phyloP scores from a whole-genome alignment of 768 basidiomycete genomes.

The Thelephora aurantiotincta region DNA sequence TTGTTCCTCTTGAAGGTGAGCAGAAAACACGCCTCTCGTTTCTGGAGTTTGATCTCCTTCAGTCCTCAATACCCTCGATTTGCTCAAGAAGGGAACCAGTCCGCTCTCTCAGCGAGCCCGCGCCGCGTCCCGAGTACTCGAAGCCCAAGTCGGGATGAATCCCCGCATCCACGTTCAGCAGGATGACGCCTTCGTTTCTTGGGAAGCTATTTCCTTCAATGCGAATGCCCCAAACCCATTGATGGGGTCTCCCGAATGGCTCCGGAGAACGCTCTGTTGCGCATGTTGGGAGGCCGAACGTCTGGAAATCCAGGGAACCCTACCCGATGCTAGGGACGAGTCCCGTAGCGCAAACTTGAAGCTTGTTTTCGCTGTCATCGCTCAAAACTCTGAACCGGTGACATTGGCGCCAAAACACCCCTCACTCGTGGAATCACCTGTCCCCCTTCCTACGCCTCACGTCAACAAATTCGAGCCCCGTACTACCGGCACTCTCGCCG shows the following conservation, averaged over 20 bases:
- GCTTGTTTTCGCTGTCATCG: slow-evolving; percentile 46
- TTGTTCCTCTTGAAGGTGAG: slow-evolving; percentile 83
- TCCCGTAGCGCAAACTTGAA: slow-evolving; percentile 21
- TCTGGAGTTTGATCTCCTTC: slow-evolving; percentile 6
- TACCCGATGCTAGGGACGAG: slow-evolving; percentile 1
- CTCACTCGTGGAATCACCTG: slow-evolving; percentile 25
- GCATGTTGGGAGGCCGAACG: slow-evolving; percentile 62
- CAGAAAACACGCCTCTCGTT: slow-evolving; percentile 3
- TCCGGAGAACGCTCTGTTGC: slow-evolving; percentile 73
- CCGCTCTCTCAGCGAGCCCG: slow-evolving; percentile 72
- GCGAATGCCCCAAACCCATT: slow-evolving; percentile 4
- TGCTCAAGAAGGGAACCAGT: slow-evolving; percentile 83
- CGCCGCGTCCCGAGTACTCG: slow-evolving; percentile 76
- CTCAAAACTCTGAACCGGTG: slow-evolving; percentile 7
- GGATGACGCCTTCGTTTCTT: slow-evolving; percentile 71
- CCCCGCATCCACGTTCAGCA: slow-evolving; percentile 69
- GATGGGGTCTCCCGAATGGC: slow-evolving; percentile 61
- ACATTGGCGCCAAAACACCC: slow-evolving; percentile 6
- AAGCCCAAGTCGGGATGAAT: slow-evolving; percentile 76
- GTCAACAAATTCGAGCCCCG: slow-evolving; percentile 50
- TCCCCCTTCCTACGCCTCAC: slow-evolving; percentile 51
- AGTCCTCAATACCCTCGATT: slow-evolving; percentile 86
- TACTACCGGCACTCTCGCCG: slow-evolving; percentile 45
- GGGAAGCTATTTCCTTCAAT: slow-evolving; percentile 58
- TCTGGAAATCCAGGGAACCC: slow-evolving; percentile 19